Base-by-base conservation (phyloP, 805 yeast genomes). In the Priceomyces melissophilus region DNA sequence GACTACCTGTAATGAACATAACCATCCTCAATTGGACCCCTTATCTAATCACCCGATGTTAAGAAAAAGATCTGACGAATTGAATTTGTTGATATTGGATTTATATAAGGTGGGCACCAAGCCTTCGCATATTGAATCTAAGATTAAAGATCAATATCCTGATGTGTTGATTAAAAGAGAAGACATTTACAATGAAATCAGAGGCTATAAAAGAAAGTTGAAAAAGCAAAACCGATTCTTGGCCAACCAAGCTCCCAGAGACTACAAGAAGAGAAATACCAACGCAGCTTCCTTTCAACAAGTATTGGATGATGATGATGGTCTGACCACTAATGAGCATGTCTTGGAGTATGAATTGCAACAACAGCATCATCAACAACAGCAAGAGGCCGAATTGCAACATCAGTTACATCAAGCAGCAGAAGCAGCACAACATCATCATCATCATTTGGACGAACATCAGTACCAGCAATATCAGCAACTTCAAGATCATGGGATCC, bases 1-100 rank as follows among this genome's bases (percentile, higher is more conserved):
- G 40, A 75, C 77, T 10, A 73, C 78, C 9, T 73, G 79, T 48
- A 75, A 75, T 55, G 78, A 75, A 50, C 82, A 77, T 57, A 77
- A 77, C 53, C 82, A 77, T 53, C 79, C 80, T 15, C 78, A 75
- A 51, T 64, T 76, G 46, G 79, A 75, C 49, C 81, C 82, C 6
- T 61, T 76, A 41, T 64, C 72, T 12, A 75, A 71, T 54, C 78
- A 76, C 54, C 82, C 82, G 12, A 75, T 76, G 79, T 62, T 76
- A 45, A 64, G 81, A 46, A 76, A 76, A 55, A 56, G 81, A 35
- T 67, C 76, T 6, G 75, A 71, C 46, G 77, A 75, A 54, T 71
- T 76, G 46, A 76, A 76, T 53, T 58, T 67, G 44, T 62, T 76
- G 37, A 76, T 76, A 43, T 64, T 73, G 48, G 79, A 75, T 47